Percentiles rank a stretch among this genome's conserved stretches.
Conservation (phyloP, 352 stramenopile species). For the Phytophthora brassicae region DNA sequence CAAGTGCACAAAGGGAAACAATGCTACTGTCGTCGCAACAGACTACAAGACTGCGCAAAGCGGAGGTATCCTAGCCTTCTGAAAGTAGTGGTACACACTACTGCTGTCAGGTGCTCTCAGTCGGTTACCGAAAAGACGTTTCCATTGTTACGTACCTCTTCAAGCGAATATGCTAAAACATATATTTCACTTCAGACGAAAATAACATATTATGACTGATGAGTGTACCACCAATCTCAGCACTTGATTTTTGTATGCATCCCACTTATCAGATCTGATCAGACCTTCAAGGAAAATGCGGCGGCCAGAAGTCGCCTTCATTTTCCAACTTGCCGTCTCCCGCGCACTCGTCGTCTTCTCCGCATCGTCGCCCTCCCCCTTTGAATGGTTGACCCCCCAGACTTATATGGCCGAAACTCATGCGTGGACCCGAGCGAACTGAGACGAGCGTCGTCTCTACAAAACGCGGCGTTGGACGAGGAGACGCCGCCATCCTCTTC, state of each 20-base stretch:
- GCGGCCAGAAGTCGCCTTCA: not conserved
- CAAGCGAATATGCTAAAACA: too few relatives aligned
- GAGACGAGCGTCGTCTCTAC: constrained; percentile 25
- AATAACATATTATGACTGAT: too few relatives aligned
- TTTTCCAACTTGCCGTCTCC: constrained; percentile 17
- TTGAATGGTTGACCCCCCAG: constrained; percentile 46
- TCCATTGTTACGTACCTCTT: too few relatives aligned
- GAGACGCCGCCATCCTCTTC: constrained; percentile 42
- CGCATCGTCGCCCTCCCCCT: constrained; percentile 5
- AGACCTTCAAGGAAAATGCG: constrained; percentile 13
- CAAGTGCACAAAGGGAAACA: too few relatives aligned
- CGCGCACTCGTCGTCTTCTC: constrained; percentile 1
- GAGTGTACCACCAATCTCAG: too few relatives aligned
- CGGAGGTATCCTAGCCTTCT: too few relatives aligned
- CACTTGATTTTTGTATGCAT: constrained; percentile 23
- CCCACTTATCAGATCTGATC: constrained; percentile 1
- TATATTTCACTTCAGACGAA: too few relatives aligned
- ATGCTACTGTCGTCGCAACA: too few relatives aligned
- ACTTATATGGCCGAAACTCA: constrained; percentile 35
- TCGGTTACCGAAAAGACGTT: too few relatives aligned
- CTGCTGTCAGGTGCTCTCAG: too few relatives aligned
- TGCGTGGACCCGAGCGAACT: constrained; percentile 34
- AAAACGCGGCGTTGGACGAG: constrained; percentile 24
- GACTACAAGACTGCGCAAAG: too few relatives aligned
- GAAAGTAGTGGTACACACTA: too few relatives aligned